phyloP scores from a whole-genome alignment of 208 protist species.

The Leishmania aethiopica region DNA sequence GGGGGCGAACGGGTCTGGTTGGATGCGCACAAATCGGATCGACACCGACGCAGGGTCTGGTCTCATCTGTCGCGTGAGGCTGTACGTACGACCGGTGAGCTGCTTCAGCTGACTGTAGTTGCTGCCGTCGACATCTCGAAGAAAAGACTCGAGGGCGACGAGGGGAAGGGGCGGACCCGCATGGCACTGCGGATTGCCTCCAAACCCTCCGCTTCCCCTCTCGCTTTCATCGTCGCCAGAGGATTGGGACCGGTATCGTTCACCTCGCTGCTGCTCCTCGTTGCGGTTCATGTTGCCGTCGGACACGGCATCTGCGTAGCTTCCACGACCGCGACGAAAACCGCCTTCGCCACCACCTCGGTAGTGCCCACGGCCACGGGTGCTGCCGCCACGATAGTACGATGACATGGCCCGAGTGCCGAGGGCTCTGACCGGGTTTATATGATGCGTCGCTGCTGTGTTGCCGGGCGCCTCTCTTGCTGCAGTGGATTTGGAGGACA shows the following conservation, averaged over 20 bases:
- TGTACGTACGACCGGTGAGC: constrained; percentile 44
- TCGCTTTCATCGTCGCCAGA: constrained; percentile 20
- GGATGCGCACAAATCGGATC: constrained; percentile 47
- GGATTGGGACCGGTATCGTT: neutral
- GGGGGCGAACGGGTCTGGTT: constrained; percentile 81
- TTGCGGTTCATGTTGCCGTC: neutral
- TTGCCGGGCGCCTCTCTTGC: neutral
- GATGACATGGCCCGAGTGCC: constrained; percentile 9
- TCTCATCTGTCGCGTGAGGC: constrained; percentile 15
- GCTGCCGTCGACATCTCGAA: constrained; percentile 45
- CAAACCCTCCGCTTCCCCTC: neutral
- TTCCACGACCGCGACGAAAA: constrained; percentile 3
- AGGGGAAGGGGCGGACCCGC: neutral
- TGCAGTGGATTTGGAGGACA: neutral
- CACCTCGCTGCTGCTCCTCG: constrained; percentile 1
- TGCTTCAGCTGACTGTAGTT: constrained; percentile 66
- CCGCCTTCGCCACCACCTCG: neutral
- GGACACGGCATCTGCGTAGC: constrained; percentile 4
- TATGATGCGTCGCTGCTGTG: neutral
- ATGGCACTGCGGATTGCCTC: neutral
- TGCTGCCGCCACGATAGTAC: constrained; percentile 11
- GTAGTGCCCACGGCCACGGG: neutral
- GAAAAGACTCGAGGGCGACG: constrained; percentile 27
- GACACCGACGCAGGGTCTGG: constrained; percentile 19
- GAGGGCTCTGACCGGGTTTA: neutral